Conservation (phyloP, 768 basidiomycete genomes). For the Astraeus odoratus region DNA sequence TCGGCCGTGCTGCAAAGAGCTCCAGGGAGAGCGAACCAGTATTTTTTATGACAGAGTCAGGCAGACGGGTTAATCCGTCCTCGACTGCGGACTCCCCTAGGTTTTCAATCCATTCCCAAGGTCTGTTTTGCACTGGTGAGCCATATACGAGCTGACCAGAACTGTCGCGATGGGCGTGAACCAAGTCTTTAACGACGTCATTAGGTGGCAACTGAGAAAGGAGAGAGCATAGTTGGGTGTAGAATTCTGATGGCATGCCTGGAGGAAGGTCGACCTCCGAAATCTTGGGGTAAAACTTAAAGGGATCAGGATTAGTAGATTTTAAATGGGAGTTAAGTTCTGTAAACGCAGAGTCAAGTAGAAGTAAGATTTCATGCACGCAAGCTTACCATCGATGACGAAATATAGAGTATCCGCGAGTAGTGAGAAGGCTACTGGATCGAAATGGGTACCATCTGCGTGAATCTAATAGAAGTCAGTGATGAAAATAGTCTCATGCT, state of each 20-base stretch:
- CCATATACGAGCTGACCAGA: conserved; percentile 44
- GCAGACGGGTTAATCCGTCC: conserved; percentile 36
- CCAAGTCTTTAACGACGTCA: conserved; percentile 48
- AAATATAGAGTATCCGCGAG: conserved; percentile 71
- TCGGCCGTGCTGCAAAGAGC: conserved; percentile 56
- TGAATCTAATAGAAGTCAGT: conserved; percentile 37
- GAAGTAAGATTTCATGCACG: background rate
- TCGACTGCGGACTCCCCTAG: conserved; percentile 42
- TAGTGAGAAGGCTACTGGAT: conserved; percentile 55
- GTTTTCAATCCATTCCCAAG: conserved; percentile 86
- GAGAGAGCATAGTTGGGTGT: conserved; percentile 49
- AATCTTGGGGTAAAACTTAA: conserved; percentile 54
- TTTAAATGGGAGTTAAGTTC: conserved; percentile 60
- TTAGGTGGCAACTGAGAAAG: conserved; percentile 50
- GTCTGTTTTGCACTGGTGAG: conserved; percentile 57
- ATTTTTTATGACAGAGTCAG: conserved; percentile 51
- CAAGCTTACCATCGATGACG: conserved; percentile 58
- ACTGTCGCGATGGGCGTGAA: conserved; percentile 49
- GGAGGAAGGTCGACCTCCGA: conserved; percentile 45
- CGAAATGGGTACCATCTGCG: conserved; percentile 44
- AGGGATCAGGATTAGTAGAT: conserved; percentile 47
- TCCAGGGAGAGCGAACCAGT: conserved; percentile 67
- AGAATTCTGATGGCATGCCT: conserved; percentile 49
- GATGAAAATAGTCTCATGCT: conserved; percentile 2
- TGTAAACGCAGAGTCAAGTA: conserved; percentile 20